Base-by-base conservation (phyloP, 176 grass and related monocot species). In the Carex kokanica region DNA sequence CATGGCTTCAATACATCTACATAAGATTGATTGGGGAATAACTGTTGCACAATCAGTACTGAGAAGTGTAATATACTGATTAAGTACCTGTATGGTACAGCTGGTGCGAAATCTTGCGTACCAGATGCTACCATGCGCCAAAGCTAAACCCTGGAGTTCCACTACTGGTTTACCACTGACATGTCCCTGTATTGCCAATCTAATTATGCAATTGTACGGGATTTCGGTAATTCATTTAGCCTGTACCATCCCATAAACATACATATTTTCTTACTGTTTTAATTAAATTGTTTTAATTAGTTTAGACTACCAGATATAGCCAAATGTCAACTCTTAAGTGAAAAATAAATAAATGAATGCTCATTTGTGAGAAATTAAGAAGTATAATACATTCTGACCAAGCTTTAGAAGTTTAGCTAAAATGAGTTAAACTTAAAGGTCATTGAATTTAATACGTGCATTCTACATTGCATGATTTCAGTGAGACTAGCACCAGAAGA, bases 401-500 rank as follows among this genome's bases (percentile, higher is more conserved):
- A 64, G 25, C 15, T 38, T 18, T 47, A 63, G 15, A 31, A 15
- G 49, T 74, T 51, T 73, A 25, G 80, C 51, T 73, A 18, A 59
- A 41, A 45, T 38, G 45, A 34, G 9, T 64, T 83, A 32, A 61
- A 7, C 32, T 34, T 34, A 34, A 38, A 38, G 36, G 41, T 31
- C 41, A 10, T 77, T 68, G 21, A 68, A 65, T 13, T n/a, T 81
- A 3, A 25, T 8, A 82, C 4, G 2, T 83, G 16, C 6, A 64
- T 83, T 78, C 2, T 84, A 41, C 1, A 53, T 78, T 86, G 23
- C 23, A 84, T 90, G 88, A 36, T 86, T 91, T 72, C 80, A 98
- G 95, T 95, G 89, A 98, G 93, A 63, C 88, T 98, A 9, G 96
- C 93, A 85, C 93, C 91, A 80, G 93, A 95, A 91, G 96, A 93